Conservation (phyloP, 768 basidiomycete species). For the Pholiota molesta region DNA sequence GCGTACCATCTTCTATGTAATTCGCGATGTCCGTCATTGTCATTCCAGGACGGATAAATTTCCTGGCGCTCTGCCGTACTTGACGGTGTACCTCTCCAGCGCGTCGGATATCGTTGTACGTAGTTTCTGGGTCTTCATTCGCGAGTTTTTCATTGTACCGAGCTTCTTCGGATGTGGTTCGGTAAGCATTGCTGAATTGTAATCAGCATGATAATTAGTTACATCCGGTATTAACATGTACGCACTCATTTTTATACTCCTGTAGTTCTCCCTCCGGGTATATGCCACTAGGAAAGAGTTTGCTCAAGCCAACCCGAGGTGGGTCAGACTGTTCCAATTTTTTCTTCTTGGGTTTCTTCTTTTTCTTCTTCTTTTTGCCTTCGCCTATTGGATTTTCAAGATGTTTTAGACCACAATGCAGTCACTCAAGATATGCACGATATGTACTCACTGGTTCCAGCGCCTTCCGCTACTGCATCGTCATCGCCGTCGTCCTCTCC, state of each 20-base stretch:
- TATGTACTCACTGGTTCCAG: constrained; percentile 18
- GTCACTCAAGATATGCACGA: too few species aligned
- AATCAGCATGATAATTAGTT: constrained; percentile 8
- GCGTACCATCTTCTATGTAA: constrained; percentile 88
- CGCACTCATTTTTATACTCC: constrained; percentile 91
- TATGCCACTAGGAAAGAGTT: constrained; percentile 82
- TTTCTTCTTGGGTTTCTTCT: constrained; percentile 91
- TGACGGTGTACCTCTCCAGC: constrained; percentile 97
- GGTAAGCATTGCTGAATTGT: constrained; percentile 72
- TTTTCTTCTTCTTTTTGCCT: constrained; percentile 87
- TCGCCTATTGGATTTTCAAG: constrained; percentile 40
- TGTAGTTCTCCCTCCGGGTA: constrained; percentile 93
- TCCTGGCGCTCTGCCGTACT: constrained; percentile 81
- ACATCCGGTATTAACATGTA: background rate
- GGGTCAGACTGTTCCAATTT: constrained; percentile 86
- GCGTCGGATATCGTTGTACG: constrained; percentile 87
- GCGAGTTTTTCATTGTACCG: constrained; percentile 78
- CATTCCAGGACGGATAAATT: constrained; percentile 90
- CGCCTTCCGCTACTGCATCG: constrained; percentile 24
- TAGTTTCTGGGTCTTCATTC: constrained; percentile 80
- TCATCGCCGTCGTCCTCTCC: constrained; percentile 28
- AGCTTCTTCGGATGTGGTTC: constrained; percentile 90
- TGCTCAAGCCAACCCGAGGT: constrained; percentile 85
- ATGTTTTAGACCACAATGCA: background rate
- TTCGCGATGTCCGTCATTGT: constrained; percentile 93